A percentile compares a stretch with the other conserved stretches of the same genome.
phyloP scores from a whole-genome alignment of 2,329 filamentous ascomycete species.

The Paecilomyces variotii region DNA sequence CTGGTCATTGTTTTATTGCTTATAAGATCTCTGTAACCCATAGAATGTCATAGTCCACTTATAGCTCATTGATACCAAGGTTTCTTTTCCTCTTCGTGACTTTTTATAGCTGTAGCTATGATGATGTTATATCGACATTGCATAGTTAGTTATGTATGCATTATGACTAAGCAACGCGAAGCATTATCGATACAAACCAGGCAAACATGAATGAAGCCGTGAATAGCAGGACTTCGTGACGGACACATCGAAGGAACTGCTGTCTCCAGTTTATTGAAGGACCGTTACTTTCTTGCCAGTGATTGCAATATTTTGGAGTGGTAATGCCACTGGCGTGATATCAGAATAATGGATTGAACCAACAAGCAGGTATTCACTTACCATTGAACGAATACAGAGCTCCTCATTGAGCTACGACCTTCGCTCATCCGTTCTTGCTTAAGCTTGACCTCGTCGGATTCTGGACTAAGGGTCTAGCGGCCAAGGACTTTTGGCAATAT shows the following conservation, averaged over 20 bases:
- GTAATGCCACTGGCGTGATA: background rate
- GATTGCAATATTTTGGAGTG: background rate
- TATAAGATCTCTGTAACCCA: no score
- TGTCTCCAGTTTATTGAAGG: background rate
- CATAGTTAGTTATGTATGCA: background rate
- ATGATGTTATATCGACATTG: no score
- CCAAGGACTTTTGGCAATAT: constrained; percentile 42
- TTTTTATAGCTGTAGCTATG: no score
- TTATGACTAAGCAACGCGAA: background rate
- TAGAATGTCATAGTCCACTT: no score
- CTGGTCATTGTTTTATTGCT: no score
- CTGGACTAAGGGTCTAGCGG: background rate
- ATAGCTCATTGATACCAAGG: no score
- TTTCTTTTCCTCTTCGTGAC: no score
- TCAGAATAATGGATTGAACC: background rate
- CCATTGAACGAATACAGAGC: background rate
- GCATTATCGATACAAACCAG: constrained; percentile 4
- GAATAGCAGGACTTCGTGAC: background rate
- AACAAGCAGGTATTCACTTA: background rate
- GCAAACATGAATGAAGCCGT: constrained; percentile 5
- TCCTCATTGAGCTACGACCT: background rate
- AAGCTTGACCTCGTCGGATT: background rate
- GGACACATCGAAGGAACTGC: background rate
- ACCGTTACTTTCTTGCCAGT: background rate
- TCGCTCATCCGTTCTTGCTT: background rate